Evolutionary conservation across 306 rosid species (phyloP).

Genomic region (Biancaea sappan): DNA sequence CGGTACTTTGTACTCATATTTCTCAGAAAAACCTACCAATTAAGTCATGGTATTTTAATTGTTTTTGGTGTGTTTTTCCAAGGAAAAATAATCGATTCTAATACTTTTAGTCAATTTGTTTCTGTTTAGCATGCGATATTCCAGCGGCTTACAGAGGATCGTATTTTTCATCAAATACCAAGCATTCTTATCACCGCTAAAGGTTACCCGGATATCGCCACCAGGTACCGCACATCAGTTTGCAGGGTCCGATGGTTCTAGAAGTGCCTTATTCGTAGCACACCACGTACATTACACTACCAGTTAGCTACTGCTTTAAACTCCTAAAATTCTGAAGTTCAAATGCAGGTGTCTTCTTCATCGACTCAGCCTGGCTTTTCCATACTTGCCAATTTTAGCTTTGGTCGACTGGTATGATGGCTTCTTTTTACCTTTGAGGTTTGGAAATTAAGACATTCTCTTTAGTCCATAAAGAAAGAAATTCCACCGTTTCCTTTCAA

Average conservation of each 20-base stretch:
- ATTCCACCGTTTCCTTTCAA: neutral
- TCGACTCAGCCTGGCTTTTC: constrained; percentile 69
- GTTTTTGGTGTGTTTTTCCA: constrained; percentile 14
- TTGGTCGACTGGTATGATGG: constrained; percentile 78
- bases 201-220: constrained; percentile 95
- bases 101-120: constrained; percentile 29
- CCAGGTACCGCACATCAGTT: constrained; percentile 56
- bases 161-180: constrained; percentile 75
- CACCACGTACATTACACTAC: constrained; percentile 4
- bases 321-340: constrained; percentile 21
- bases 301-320: neutral
- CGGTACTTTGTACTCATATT: constrained; percentile 16
- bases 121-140: constrained; percentile 77
- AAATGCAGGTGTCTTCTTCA: constrained; percentile 73
- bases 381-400: constrained; percentile 79
- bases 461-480: neutral
- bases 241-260: constrained; percentile 22
- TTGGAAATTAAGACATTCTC: constrained; percentile 4
- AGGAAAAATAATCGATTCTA: neutral
- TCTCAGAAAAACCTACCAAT: neutral
- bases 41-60: constrained; percentile 20
- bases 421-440: neutral
- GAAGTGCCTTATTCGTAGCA: neutral
- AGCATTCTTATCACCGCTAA: constrained; percentile 90
- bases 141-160: constrained; percentile 81